A percentile compares a stretch with the other conserved stretches of the same genome.
Evolutionary conservation across 108 stramenopile genomes (phyloP).

Genomic region (Fistulifera pelliculosa): DNA sequence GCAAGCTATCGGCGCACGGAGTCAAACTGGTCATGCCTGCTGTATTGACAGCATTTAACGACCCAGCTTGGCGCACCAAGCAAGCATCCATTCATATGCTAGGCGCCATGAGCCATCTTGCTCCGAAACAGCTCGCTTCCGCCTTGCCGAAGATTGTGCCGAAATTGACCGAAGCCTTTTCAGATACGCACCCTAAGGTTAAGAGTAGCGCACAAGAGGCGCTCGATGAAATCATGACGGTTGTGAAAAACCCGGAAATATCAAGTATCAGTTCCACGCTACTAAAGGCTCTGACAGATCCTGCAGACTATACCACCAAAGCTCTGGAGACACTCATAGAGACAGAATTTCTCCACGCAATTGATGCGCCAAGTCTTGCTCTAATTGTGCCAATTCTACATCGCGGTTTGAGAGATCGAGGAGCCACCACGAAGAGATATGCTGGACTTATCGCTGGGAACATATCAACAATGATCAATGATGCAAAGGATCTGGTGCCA

Average conservation of each 20-base stretch:
- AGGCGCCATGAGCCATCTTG: slow-evolving; percentile 96
- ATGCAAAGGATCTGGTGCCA: slow-evolving; percentile 89
- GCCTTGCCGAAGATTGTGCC: slow-evolving; percentile 97
- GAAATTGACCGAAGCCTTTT: slow-evolving; percentile 90
- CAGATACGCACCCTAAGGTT: slow-evolving; percentile 97
- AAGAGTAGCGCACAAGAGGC: slow-evolving; percentile 84
- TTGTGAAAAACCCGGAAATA: slow-evolving; percentile 97
- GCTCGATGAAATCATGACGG: slow-evolving; percentile 90
- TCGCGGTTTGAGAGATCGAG: slow-evolving; percentile 90
- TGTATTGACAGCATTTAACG: slow-evolving; percentile 88
- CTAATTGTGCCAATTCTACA: slow-evolving; percentile 95
- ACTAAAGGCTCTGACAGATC: slow-evolving; percentile 89
- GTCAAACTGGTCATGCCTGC: slow-evolving; percentile 97
- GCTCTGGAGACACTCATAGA: slow-evolving; percentile 82
- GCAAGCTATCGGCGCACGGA: slow-evolving; percentile 91
- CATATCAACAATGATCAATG: slow-evolving; percentile 95
- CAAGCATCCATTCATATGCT: slow-evolving; percentile 94
- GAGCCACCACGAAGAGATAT: slow-evolving; percentile 89
- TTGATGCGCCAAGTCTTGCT: slow-evolving; percentile 97
- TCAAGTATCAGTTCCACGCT: slow-evolving; percentile 61
- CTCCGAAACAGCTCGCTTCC: slow-evolving; percentile 94
- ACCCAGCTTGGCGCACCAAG: slow-evolving; percentile 96
- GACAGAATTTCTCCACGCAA: slow-evolving; percentile 94
- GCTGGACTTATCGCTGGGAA: slow-evolving; percentile 97
- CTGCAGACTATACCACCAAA: slow-evolving; percentile 54